phyloP scores from a whole-genome alignment of 257 asterid genomes.

The Penstemon eatonii region DNA sequence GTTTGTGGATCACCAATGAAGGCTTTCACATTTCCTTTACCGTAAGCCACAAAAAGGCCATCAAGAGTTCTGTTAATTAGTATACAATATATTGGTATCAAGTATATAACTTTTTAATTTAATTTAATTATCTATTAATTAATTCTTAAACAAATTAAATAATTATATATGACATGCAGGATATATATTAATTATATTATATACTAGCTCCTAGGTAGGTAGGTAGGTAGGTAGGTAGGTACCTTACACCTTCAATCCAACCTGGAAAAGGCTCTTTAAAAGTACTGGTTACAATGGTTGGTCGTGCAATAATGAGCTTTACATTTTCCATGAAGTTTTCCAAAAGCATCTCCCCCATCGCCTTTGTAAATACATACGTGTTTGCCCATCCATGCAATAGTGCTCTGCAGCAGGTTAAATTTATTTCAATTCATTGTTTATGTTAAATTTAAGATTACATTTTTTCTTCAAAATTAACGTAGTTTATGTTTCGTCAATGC shows the following conservation, averaged over 20 bases:
- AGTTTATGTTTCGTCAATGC: no score
- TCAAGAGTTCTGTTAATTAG: conserved; percentile 35
- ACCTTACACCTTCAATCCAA: conserved; percentile 33
- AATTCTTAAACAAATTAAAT: no score
- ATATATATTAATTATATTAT: no score
- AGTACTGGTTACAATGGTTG: conserved; percentile 28
- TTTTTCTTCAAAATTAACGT: no score
- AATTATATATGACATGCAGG: no score
- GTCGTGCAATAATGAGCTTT: conserved; percentile 20
- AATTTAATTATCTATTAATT: no score
- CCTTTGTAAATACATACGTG: conserved; percentile 30
- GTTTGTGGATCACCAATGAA: conserved; percentile 24
- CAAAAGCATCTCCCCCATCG: conserved; percentile 34
- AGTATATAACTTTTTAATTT: no score
- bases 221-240: neutral
- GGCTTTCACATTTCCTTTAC: conserved; percentile 32
- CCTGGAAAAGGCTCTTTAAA: conserved; percentile 31
- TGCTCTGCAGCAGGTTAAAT: conserved; percentile 8
- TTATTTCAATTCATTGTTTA: no score
- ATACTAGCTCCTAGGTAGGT: no score
- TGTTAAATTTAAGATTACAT: no score
- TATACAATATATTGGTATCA: neutral
- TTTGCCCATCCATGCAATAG: conserved; percentile 34
- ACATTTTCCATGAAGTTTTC: conserved; percentile 15
- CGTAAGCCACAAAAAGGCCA: conserved; percentile 24